phyloP scores from a whole-genome alignment of 257 asterid genomes.

The Solanum okadae region DNA sequence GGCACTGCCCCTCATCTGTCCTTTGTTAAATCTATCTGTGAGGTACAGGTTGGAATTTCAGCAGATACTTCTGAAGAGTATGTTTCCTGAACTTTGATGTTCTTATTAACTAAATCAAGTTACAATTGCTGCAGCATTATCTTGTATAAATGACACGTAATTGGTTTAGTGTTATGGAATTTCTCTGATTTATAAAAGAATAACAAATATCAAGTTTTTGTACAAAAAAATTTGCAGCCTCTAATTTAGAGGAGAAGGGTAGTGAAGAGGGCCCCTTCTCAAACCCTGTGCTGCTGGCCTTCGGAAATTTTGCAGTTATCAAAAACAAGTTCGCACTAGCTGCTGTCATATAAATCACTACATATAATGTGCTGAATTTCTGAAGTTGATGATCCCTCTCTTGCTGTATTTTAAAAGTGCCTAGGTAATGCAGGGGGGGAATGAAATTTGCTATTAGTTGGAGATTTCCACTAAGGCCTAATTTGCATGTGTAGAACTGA shows the following conservation, averaged over 20 bases:
- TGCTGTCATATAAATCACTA: background rate
- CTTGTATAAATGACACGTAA: background rate
- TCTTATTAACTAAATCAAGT: background rate
- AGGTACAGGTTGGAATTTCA: constrained; percentile 33
- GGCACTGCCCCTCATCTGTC: constrained; percentile 59
- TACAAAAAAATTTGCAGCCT: background rate
- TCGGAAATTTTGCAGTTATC: background rate
- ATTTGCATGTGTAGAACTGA: background rate
- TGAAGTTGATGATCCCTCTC: background rate
- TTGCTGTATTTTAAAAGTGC: background rate
- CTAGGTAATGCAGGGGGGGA: background rate
- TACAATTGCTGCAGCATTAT: background rate
- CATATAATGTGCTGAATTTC: background rate
- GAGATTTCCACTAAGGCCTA: background rate
- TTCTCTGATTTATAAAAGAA: background rate
- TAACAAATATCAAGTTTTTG: background rate
- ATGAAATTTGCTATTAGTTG: background rate
- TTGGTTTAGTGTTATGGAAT: background rate
- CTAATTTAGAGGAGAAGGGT: background rate
- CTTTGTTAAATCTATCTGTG: constrained; percentile 33
- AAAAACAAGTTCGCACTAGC: background rate
- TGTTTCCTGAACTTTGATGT: constrained; percentile 14
- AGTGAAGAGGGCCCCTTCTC: background rate
- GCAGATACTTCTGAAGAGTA: constrained; percentile 51
- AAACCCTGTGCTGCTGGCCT: background rate